Evolutionary conservation across 108 stramenopile genomes (phyloP).

Genomic region (Hondaea fermentalgiana): DNA sequence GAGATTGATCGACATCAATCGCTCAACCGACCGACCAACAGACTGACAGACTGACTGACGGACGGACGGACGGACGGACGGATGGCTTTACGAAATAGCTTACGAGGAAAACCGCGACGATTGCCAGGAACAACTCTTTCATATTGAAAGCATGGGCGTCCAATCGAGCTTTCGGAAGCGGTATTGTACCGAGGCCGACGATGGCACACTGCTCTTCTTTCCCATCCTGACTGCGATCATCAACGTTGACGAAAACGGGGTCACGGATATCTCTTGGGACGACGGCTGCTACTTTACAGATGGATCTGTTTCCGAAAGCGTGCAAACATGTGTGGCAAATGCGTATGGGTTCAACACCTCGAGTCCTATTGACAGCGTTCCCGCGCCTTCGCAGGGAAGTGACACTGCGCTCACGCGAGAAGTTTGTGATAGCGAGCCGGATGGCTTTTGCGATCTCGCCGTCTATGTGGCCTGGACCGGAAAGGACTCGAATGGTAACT

Average conservation of each 20-base stretch:
- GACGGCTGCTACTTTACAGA: constrained; percentile 27
- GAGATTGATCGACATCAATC: too few species aligned
- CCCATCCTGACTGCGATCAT: constrained; percentile 5
- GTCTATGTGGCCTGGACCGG: constrained; percentile 24
- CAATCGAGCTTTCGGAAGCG: neutral
- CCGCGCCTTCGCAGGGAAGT: neutral
- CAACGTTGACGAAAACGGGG: neutral
- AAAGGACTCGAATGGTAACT: constrained; percentile 17
- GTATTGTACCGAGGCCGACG: neutral
- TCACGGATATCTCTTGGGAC: neutral
- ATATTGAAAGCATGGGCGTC: constrained; percentile 13
- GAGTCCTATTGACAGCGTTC: neutral
- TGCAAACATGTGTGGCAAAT: neutral
- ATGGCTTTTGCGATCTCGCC: constrained; percentile 3
- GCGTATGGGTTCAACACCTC: neutral
- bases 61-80: neutral
- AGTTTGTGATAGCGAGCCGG: neutral
- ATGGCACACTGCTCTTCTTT: neutral
- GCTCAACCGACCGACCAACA: too few species aligned
- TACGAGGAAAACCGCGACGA: neutral
- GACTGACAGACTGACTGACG: neutral
- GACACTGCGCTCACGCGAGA: neutral
- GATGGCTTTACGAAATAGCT: neutral
- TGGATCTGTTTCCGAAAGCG: neutral
- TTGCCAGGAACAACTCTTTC: neutral